phyloP scores from a whole-genome alignment of 257 asterid genomes.

The Petrea volubilis region DNA sequence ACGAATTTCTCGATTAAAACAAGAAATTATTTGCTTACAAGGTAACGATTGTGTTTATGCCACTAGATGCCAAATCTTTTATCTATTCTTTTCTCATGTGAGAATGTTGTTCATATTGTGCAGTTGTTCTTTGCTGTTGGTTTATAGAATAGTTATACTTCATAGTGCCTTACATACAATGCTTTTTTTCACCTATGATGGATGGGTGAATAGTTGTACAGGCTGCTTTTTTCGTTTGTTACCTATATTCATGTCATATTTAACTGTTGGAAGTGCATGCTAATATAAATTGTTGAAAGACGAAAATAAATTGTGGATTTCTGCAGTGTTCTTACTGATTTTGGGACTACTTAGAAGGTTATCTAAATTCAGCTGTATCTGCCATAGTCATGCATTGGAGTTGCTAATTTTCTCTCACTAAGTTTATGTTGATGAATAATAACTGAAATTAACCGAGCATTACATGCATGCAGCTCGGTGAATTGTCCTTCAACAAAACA shows the following conservation, averaged over 20 bases:
- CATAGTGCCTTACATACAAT: not conserved
- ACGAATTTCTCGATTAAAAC: not conserved
- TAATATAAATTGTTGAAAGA: not conserved
- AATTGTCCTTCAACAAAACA: conserved; percentile 85
- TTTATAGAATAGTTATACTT: not conserved
- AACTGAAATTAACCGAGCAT: conserved; percentile 25
- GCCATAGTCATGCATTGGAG: not conserved
- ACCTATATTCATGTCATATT: not conserved
- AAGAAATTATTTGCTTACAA: too few relatives aligned
- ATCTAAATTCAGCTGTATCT: not conserved
- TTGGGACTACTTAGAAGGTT: conserved; percentile 6
- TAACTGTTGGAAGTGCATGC: not conserved
- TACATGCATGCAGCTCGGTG: conserved; percentile 71
- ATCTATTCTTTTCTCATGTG: too few relatives aligned
- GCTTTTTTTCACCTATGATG: not conserved
- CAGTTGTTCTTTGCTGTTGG: not conserved
- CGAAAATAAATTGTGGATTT: not conserved
- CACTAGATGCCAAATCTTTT: too few relatives aligned
- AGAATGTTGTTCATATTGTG: too few relatives aligned
- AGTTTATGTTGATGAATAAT: conserved; percentile 6
- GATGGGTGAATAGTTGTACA: not conserved
- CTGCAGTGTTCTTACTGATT: not conserved
- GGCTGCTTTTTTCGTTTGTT: not conserved
- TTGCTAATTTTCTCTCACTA: conserved; percentile 5
- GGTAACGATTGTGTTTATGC: too few relatives aligned